Evolutionary conservation across 2,329 filamentous ascomycete genomes (phyloP).

Genomic region (Anisogramma anomala): DNA sequence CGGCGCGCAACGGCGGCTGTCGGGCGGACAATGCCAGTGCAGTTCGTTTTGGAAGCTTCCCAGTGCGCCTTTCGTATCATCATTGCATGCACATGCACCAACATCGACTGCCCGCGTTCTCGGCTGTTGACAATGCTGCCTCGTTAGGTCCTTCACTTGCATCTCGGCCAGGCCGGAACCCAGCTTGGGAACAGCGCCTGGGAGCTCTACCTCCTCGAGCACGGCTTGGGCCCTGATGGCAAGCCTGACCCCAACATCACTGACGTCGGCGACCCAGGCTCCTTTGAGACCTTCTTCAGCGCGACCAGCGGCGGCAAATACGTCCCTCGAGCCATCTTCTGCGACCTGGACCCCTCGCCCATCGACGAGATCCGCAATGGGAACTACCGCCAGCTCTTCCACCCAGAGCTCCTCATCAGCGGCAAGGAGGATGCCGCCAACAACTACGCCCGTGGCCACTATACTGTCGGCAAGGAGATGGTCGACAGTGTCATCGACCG

Average conservation of each 20-base stretch:
- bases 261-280: constrained; percentile 49
- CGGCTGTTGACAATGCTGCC: constrained; percentile 6
- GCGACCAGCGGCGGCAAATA: constrained; percentile 62
- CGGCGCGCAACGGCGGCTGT: constrained; percentile 1
- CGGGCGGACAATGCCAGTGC: neutral
- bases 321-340: constrained; percentile 60
- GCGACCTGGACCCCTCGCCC: constrained; percentile 61
- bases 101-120: neutral
- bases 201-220: constrained; percentile 66
- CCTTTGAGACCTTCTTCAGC: constrained; percentile 63
- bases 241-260: constrained; percentile 49
- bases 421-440: constrained; percentile 69
- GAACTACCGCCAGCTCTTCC: constrained; percentile 56
- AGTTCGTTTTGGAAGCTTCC: neutral
- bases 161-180: constrained; percentile 57
- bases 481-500: constrained; percentile 59
- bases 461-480: constrained; percentile 68
- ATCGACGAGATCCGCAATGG: constrained; percentile 65
- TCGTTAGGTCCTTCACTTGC: constrained; percentile 48
- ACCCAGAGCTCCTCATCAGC: constrained; percentile 60
- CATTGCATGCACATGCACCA: too few relatives aligned
- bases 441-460: constrained; percentile 67
- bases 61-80: neutral
- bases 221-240: constrained; percentile 55
- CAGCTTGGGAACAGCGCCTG: constrained; percentile 66